Evolutionary conservation across 2,329 filamentous ascomycete species (phyloP).

Genomic region (Exutisphaerella laricina): DNA sequence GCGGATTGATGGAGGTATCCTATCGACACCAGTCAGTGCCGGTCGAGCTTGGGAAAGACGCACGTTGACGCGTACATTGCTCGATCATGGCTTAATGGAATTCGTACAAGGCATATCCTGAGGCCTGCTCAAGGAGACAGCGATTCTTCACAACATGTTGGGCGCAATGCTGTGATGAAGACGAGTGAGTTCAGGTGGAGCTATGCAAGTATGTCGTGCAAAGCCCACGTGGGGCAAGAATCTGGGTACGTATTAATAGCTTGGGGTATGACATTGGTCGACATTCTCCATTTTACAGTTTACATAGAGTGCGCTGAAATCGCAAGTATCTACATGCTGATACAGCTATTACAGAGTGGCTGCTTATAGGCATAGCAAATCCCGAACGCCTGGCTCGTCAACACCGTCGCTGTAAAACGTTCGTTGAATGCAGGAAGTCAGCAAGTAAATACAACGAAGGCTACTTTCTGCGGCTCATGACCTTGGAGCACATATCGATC

Average conservation of each 20-base stretch:
- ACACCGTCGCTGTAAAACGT: slow-evolving; percentile 1
- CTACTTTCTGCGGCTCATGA: slow-evolving; percentile 80
- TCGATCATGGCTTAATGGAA: slow-evolving; percentile 8
- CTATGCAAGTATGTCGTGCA: too few relatives aligned
- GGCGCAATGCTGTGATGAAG: too few relatives aligned
- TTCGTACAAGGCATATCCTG: slow-evolving; percentile 2
- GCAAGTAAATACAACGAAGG: not conserved
- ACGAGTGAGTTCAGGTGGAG: too few relatives aligned
- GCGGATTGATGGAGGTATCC: slow-evolving; percentile 72
- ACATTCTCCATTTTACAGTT: not conserved
- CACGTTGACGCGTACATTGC: slow-evolving; percentile 15
- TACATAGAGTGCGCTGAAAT: not conserved
- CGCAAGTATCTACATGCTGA: not conserved
- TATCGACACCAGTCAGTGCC: too few relatives aligned
- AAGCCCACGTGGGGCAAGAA: too few relatives aligned
- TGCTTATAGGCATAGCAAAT: not conserved
- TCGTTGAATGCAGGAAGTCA: not conserved
- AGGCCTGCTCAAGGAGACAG: not conserved
- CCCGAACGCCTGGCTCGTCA: slow-evolving; percentile 8
- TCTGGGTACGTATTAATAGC: too few relatives aligned
- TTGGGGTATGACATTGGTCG: too few relatives aligned
- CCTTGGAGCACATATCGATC: slow-evolving; percentile 90
- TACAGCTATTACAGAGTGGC: not conserved
- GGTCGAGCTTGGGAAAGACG: too few relatives aligned
- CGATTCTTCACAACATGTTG: too few relatives aligned